Evolutionary conservation across 352 stramenopile genomes (phyloP), one percentile per base, ranked within the genome.

Genomic region (Phytophthora europaea): DNA sequence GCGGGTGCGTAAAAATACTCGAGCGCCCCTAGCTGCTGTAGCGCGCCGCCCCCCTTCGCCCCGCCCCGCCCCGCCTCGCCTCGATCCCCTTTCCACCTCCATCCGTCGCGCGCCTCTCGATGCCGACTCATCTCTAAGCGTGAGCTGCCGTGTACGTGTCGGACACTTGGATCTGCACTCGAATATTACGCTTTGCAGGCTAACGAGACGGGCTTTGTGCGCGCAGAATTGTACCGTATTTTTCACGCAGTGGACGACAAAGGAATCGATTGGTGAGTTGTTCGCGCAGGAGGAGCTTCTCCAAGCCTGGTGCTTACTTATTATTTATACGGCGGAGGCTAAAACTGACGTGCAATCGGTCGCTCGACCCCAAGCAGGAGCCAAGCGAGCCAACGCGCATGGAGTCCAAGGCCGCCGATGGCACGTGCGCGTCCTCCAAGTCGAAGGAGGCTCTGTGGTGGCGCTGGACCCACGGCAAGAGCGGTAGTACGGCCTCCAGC

Each of bases 391-490:
- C 13, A 67, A 38, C 34, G 34, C 65, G 43, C 23, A 81, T 84
- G 79, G 75, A 83, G 67, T 72, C 70, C 43, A 81, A 79, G 67
- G 51, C 56, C 9, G 57, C 62, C 40, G 76, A 84, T 77, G 65
- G 52, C 26, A 26, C 57, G 23, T 65, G 65, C 54, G 51, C 56
- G 43, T 67, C 70, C 26, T 75, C 67, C 55, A 74, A 75, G 36
- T 64, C 52, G 3, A 75, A 75, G 40, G 83, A 85, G 8, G 64
- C 65, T 45, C 68, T 80, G 20, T 94, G 87, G 88, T 94, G 85
- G 88, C 84, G 85, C 61, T 95, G 87, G 87, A 92, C 78, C 2
- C 85, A 91, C 53, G 88, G 87, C 62, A 90, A 88, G 67, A 94
- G 85, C 60, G 87, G 87, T 62, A 88, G 69, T 43, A 67, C 70